Evolutionary conservation across 106 monocot species (phyloP).

Genomic region (Posidonia australis): DNA sequence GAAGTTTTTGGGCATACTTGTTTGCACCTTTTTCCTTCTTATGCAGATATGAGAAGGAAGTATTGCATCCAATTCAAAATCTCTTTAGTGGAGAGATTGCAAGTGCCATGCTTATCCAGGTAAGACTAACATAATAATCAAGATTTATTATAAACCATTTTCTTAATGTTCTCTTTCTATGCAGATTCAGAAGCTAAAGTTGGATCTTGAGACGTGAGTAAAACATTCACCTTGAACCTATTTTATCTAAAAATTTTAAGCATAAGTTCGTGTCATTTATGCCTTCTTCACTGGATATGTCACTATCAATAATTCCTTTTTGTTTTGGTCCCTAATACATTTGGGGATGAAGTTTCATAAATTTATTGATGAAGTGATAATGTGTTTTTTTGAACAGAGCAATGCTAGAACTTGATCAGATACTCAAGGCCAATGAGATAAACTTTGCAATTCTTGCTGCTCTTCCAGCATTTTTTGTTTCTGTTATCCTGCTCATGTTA

Average conservation of each 20-base stretch:
- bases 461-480: conserved; percentile 87
- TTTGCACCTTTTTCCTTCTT: not conserved
- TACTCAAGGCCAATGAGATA: conserved; percentile 98
- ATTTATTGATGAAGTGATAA: conserved; percentile 1
- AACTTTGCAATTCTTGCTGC: conserved; percentile 99
- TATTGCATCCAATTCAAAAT: conserved; percentile 85
- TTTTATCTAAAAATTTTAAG: not conserved
- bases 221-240: not conserved
- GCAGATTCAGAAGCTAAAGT: conserved; percentile 97
- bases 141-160: not conserved
- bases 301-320: too few species aligned
- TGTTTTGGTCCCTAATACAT: not conserved
- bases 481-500: conserved; percentile 51
- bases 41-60: conserved; percentile 87
- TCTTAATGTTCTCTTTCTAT: conserved; percentile 6
- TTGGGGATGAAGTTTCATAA: too few species aligned
- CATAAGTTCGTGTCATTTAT: not conserved
- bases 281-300: too few species aligned
- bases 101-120: conserved; percentile 94
- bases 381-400: conserved; percentile 37
- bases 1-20: too few species aligned
- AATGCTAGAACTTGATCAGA: conserved; percentile 96
- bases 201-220: conserved; percentile 93
- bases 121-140: not conserved
- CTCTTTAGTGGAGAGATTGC: conserved; percentile 83